Conservation (phyloP, 805 yeast species). For the Yarrowia sp. region DNA sequence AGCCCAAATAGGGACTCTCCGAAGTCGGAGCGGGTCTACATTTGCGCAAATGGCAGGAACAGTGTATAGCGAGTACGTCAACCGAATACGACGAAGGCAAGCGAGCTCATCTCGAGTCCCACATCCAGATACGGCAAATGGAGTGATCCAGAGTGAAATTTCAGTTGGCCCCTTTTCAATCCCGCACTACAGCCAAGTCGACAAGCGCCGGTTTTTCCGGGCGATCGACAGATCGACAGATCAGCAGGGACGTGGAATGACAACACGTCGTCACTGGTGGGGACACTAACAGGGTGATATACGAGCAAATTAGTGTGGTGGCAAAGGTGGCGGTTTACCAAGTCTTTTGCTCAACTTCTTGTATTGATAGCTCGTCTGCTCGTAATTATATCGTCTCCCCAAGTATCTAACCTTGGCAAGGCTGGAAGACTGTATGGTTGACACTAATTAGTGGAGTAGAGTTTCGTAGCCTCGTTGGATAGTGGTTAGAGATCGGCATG, state of each 20-base stretch:
- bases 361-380: too few relatives aligned
- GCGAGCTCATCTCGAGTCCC: neutral
- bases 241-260: slow-evolving; percentile 34
- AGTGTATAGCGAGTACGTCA: neutral
- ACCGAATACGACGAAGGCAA: neutral
- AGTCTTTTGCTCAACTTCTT: too few relatives aligned
- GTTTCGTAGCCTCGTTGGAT: slow-evolving; percentile 12
- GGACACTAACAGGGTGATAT: too few relatives aligned
- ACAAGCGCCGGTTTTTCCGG: slow-evolving; percentile 24
- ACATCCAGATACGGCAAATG: neutral
- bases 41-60: neutral
- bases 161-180: neutral
- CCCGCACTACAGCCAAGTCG: neutral
- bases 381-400: too few relatives aligned
- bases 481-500: slow-evolving; percentile 8
- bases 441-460: slow-evolving; percentile 1
- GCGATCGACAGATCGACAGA: slow-evolving; percentile 17
- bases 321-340: too few relatives aligned
- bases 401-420: neutral
- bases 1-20: neutral
- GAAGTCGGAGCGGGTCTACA: neutral
- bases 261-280: slow-evolving; percentile 7
- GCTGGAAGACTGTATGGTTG: slow-evolving; percentile 14
- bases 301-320: neutral
- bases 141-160: slow-evolving; percentile 2